Base-by-base conservation (phyloP, 371 early-diverging fungal genomes). In the Zopfochytrium polystomum region DNA sequence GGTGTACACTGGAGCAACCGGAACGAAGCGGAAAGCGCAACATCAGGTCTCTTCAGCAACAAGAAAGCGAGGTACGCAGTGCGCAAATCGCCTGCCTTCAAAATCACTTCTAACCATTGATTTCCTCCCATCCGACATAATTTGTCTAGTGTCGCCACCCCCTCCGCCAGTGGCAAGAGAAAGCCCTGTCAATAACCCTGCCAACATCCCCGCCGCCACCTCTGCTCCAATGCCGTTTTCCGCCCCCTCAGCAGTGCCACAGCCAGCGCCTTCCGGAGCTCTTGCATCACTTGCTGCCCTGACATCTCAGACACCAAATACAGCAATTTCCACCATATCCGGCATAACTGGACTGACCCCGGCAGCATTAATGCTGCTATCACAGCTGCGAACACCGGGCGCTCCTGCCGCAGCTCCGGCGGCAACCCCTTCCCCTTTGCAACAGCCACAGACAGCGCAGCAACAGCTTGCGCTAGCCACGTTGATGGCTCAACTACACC, bases 381-480 rank as follows among this genome's bases (percentile, higher is more conserved):
- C n/a, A 25, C 34, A 7, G 1, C 52, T 27, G 30, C 32, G 7
- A 23, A 27, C 6, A 9, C 54, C 54, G 33, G 34, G 13, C 7
- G 32, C 6, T 34, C 35, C 35, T 4, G 18, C 54, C 54, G n/a
- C 52, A 18, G 35, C 54, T 15, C 33, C 32, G 54, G 34, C 54
- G 23, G 52, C 52, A 6, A n/a, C n/a, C 13, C 20, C 33, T 18
- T 32, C 54, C 18, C 27, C 30, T 15, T 34, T 33, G 20, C 34
- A 23, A 18, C 30, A 54, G 38, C 38, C 38, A 7, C 38, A n/a
- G n/a, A n/a, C n/a, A 51, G 15, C n/a, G 6, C 25, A 54, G 23
- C 30, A 9, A 18, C 54, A 30, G n/a, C 35, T 31, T 38, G 34
- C 54, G n/a, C 46, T 43, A 2, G 57, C 47, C 13, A 22, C 34